Evolutionary conservation across 148 eudicot genomes (phyloP).

Genomic region (Selenicereus undatus): DNA sequence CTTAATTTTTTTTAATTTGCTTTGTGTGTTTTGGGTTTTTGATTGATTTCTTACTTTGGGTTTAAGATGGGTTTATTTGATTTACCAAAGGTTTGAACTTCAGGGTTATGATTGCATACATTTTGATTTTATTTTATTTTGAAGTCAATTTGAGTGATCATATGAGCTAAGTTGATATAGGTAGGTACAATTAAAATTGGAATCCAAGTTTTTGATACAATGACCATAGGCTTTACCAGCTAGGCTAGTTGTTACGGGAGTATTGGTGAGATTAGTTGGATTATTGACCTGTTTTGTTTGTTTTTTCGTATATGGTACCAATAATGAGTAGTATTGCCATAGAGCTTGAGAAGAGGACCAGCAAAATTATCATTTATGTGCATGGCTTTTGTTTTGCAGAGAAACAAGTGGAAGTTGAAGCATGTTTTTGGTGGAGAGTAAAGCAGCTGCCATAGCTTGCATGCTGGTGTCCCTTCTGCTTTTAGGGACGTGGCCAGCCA

Average conservation of each 20-base stretch:
- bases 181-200: too few species aligned
- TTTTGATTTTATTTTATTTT: not conserved
- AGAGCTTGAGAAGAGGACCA: not conserved
- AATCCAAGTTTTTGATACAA: not conserved
- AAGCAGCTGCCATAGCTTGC: constrained; percentile 30
- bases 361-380: not conserved
- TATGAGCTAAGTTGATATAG: not conserved
- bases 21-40: not conserved
- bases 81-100: not conserved
- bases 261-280: not conserved
- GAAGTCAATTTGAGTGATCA: not conserved
- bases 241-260: not conserved
- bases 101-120: not conserved
- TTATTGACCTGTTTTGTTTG: not conserved
- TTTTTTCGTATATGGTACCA: not conserved
- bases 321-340: not conserved
- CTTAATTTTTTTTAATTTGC: not conserved
- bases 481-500: constrained; percentile 93
- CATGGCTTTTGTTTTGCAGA: constrained; percentile 8
- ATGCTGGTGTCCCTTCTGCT: constrained; percentile 41
- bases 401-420: not conserved
- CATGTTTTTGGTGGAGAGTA: constrained; percentile 38
- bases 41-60: not conserved
- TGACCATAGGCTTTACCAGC: not conserved
- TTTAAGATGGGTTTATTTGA: not conserved